These are phyloP conservation scores for Trichoderma brevicompactum DNA, from an alignment of 2,329 filamentous ascomycete species.

Conservation along the genomic window DNA sequence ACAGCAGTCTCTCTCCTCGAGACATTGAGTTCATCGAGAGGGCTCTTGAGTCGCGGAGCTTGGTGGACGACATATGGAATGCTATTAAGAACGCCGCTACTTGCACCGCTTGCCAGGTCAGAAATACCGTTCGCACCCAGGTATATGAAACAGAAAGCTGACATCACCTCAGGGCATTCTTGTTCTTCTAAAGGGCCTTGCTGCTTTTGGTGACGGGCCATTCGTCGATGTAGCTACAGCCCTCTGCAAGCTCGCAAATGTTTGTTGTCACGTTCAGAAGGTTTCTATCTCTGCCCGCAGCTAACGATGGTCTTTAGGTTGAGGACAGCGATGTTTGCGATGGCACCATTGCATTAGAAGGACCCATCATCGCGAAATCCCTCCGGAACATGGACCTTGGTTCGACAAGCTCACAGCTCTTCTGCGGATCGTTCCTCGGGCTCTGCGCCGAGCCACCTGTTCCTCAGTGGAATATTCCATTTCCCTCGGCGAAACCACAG, in stretches of 20 bases:
- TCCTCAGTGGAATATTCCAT: slow-evolving; percentile 47
- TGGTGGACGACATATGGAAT: slow-evolving; percentile 35
- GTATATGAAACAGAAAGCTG: background rate
- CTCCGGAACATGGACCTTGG: slow-evolving; percentile 53
- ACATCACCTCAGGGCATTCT: slow-evolving; percentile 33
- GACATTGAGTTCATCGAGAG: slow-evolving; percentile 26
- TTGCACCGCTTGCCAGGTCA: slow-evolving; percentile 38
- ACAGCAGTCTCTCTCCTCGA: slow-evolving; percentile 6
- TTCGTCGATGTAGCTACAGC: slow-evolving; percentile 43
- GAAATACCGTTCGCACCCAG: background rate
- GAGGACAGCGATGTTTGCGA: slow-evolving; percentile 61
- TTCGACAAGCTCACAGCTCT: slow-evolving; percentile 54
- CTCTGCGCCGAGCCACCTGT: slow-evolving; percentile 56
- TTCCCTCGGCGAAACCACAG: slow-evolving; percentile 49
- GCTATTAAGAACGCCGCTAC: slow-evolving; percentile 35
- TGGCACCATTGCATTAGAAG: slow-evolving; percentile 56
- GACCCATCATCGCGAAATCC: slow-evolving; percentile 56
- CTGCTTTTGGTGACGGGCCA: slow-evolving; percentile 47
- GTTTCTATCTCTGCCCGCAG: too few species aligned
- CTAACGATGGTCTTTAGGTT: slow-evolving; percentile 38
- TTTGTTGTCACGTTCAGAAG: slow-evolving; percentile 15
- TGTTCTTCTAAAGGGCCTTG: slow-evolving; percentile 49
- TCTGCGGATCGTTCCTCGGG: slow-evolving; percentile 59
- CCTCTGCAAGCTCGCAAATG: slow-evolving; percentile 43
- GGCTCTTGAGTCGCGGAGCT: slow-evolving; percentile 25